Conservation (phyloP, 176 grass and related monocot species). For the Cocos nucifera region DNA sequence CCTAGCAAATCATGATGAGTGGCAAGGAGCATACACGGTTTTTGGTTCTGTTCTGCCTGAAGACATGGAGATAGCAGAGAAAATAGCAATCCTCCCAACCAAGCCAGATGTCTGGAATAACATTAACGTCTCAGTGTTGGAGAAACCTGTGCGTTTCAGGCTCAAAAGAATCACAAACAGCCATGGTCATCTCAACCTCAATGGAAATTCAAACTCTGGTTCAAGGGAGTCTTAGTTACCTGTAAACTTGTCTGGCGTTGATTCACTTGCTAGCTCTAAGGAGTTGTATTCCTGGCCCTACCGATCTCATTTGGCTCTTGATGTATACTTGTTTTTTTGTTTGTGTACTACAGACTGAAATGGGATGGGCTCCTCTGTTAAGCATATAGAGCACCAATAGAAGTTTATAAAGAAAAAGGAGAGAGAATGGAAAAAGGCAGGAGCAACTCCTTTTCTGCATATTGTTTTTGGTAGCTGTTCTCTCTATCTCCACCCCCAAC, state of each 20-base stretch:
- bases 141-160: conserved; percentile 46
- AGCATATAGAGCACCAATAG: no score
- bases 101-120: conserved; percentile 50
- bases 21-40: conserved; percentile 50
- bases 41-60: conserved; percentile 56
- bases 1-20: conserved; percentile 65
- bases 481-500: no score
- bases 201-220: no score
- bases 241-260: no score
- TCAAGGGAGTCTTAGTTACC: no score
- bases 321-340: no score
- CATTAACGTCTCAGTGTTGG: conserved; percentile 46
- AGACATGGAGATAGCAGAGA: conserved; percentile 65
- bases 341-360: no score
- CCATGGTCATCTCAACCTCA: no score
- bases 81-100: conserved; percentile 38
- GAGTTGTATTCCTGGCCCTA: no score
- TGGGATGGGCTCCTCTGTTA: no score
- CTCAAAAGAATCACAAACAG: conserved; percentile 26
- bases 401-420: conserved; percentile 14
- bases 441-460: background rate
- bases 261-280: no score
- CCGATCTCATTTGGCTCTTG: no score
- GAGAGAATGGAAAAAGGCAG: background rate
- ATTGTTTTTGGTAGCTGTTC: background rate